These are phyloP conservation scores for Mucor indicus DNA, from an alignment of 371 early-diverging fungal species.

Conservation along the genomic window DNA sequence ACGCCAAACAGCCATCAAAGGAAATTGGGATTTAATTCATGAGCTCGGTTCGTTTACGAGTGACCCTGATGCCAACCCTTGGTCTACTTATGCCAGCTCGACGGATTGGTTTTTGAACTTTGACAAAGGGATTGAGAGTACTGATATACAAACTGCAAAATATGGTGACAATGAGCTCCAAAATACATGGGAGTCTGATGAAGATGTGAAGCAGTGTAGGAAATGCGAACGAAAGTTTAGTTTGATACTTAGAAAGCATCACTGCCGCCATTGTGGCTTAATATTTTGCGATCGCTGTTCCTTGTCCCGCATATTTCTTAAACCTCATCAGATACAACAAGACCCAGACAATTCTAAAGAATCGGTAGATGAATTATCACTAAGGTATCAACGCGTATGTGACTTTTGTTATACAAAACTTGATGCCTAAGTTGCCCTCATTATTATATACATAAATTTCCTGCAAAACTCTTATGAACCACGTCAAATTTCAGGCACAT, in stretches of 20 bases:
- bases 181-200: conserved; percentile 71
- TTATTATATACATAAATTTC: too few relatives aligned
- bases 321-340: conserved; percentile 48
- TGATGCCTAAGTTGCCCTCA: too few relatives aligned
- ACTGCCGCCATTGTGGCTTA: conserved; percentile 83
- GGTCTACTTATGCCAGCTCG: conserved; percentile 25
- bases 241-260: conserved; percentile 69
- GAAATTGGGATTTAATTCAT: conserved; percentile 27
- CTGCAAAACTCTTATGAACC: too few relatives aligned
- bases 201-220: conserved; percentile 62
- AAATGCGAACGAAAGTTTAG: conserved; percentile 67
- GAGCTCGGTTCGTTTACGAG: conserved; percentile 29
- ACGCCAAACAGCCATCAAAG: conserved; percentile 31
- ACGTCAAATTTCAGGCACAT: too few relatives aligned
- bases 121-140: conserved; percentile 5
- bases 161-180: conserved; percentile 9
- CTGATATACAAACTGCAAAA: too few relatives aligned
- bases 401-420: conserved; percentile 46
- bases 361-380: conserved; percentile 26
- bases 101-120: conserved; percentile 24
- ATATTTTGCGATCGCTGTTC: conserved; percentile 79
- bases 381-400: conserved; percentile 59
- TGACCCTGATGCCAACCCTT: conserved; percentile 44
- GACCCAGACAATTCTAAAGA: conserved; percentile 39
- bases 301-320: conserved; percentile 48